Conservation (phyloP, 2,329 filamentous ascomycete species). For the Diaporthe ampelina region DNA sequence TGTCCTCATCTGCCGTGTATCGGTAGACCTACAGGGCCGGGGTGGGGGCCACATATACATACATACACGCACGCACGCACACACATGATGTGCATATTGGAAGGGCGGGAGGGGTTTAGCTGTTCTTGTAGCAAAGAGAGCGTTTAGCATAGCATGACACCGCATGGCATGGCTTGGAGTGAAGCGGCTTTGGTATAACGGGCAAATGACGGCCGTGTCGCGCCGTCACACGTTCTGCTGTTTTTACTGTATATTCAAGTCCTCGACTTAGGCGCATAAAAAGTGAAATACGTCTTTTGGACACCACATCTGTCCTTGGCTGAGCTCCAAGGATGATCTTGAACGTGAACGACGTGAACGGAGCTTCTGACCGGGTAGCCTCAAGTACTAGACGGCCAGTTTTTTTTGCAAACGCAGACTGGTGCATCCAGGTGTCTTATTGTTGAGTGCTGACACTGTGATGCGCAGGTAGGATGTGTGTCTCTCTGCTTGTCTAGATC, state of each 20-base stretch:
- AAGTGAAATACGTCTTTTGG: not conserved
- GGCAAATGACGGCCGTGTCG: slow-evolving; percentile 16
- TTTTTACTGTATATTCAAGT: not conserved
- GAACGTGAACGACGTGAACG: not conserved
- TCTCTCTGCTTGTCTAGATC: not conserved
- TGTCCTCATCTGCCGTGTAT: not conserved
- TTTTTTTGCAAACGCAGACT: not conserved
- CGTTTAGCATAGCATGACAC: slow-evolving; percentile 41
- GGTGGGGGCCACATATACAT: not conserved
- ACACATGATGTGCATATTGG: slow-evolving; percentile 16
- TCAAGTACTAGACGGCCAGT: no score
- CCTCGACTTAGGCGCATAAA: not conserved
- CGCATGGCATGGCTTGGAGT: slow-evolving; percentile 40
- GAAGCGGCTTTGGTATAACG: slow-evolving; percentile 31
- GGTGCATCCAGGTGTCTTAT: not conserved
- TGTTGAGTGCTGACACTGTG: not conserved
- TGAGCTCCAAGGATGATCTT: not conserved
- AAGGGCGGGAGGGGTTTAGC: not conserved
- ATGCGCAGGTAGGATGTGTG: not conserved
- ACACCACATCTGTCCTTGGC: not conserved
- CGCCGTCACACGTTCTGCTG: slow-evolving; percentile 9
- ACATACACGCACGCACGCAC: not conserved
- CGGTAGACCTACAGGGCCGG: not conserved
- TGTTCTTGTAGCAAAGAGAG: slow-evolving; percentile 25
- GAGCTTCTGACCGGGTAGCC: no score